Percentiles rank a stretch among this genome's conserved stretches.
Conservation (phyloP, 2,329 filamentous ascomycete genomes). For the Xylariaceae sp. region DNA sequence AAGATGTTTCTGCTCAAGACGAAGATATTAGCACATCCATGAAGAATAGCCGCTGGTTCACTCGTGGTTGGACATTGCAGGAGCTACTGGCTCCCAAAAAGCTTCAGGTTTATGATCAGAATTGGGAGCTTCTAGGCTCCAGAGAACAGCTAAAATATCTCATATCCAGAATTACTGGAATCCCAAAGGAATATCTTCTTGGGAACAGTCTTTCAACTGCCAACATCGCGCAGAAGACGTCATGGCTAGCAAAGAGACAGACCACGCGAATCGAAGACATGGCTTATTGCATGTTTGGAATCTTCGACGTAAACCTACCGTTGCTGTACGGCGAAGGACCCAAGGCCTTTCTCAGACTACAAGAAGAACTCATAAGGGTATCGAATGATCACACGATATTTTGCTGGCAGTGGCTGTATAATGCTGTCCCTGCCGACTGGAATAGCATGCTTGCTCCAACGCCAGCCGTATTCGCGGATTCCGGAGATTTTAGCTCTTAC, state of each 20-base stretch:
- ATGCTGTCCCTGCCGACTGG: too few relatives aligned
- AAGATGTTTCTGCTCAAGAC: too few relatives aligned
- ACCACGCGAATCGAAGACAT: slow-evolving; percentile 9
- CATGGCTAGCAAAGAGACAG: slow-evolving; percentile 9
- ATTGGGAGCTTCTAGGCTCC: neutral
- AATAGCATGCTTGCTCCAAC: too few relatives aligned
- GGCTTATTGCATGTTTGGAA: slow-evolving; percentile 8
- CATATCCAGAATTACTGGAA: too few relatives aligned
- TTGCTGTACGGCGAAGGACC: slow-evolving; percentile 11
- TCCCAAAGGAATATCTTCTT: too few relatives aligned
- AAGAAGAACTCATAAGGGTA: slow-evolving; percentile 10
- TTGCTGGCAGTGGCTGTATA: slow-evolving; percentile 4
- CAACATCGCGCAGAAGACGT: slow-evolving; percentile 2
- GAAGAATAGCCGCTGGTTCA: slow-evolving; percentile 3
- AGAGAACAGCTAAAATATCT: too few relatives aligned
- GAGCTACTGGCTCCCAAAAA: slow-evolving; percentile 7
- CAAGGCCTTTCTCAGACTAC: slow-evolving; percentile 9
- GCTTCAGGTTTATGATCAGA: slow-evolving; percentile 6
- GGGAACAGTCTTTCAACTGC: too few relatives aligned
- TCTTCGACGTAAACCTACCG: slow-evolving; percentile 10
- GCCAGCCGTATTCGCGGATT: too few relatives aligned
- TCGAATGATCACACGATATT: slow-evolving; percentile 14
- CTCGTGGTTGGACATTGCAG: slow-evolving; percentile 7
- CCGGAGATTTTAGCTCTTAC: too few relatives aligned
- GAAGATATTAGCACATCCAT: neutral